phyloP scores from a whole-genome alignment of 129 eudicot species.

The Smallanthus sonchifolius region DNA sequence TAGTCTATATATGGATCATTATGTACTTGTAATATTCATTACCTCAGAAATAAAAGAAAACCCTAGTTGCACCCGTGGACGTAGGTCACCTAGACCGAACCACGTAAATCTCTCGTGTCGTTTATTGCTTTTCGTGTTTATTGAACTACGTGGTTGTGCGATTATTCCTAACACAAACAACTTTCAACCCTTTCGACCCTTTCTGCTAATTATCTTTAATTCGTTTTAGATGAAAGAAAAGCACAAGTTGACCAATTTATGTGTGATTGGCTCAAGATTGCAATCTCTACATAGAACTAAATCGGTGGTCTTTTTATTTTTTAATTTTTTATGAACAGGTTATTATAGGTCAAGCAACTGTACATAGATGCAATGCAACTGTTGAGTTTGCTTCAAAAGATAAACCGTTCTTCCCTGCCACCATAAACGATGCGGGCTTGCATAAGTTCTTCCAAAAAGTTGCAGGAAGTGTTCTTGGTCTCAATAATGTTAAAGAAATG shows the following conservation, averaged over 20 bases:
- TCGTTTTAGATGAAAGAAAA: background rate
- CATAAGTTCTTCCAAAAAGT: slow-evolving; percentile 22
- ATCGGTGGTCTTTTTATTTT: too few species aligned
- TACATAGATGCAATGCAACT: slow-evolving; percentile 34
- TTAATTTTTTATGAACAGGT: slow-evolving; percentile 18
- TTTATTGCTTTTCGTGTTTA: too few species aligned
- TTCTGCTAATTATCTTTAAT: background rate
- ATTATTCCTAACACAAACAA: too few species aligned
- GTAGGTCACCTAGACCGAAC: too few species aligned
- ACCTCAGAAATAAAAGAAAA: too few species aligned
- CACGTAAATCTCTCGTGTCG: too few species aligned
- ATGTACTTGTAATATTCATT: too few species aligned
- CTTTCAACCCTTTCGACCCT: background rate
- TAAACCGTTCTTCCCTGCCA: slow-evolving; percentile 27
- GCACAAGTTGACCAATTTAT: background rate
- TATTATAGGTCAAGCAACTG: slow-evolving; percentile 28
- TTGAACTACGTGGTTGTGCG: too few species aligned
- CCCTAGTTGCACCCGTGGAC: too few species aligned
- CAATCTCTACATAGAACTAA: background rate
- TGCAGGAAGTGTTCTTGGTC: slow-evolving; percentile 29
- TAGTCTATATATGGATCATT: too few species aligned
- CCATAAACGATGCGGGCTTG: slow-evolving; percentile 26
- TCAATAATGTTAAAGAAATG: slow-evolving; percentile 25
- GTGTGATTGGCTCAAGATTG: background rate
- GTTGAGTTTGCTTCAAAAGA: slow-evolving; percentile 14